Base-by-base conservation (phyloP, 1,284 basidiomycete genomes). In the Marasmius oreades region DNA sequence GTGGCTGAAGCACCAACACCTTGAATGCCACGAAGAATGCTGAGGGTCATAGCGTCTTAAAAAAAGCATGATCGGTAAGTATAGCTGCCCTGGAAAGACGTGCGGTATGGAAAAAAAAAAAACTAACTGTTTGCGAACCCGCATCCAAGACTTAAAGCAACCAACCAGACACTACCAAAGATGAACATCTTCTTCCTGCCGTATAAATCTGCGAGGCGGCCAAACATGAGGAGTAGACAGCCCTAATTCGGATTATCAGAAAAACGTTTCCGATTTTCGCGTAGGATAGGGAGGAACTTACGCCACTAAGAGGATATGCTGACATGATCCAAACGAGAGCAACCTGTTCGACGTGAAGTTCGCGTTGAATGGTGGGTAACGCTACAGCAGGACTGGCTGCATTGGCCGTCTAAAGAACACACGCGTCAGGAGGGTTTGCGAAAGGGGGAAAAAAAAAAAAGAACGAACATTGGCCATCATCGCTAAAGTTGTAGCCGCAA, bases 121-220 rank as follows among this genome's bases (percentile, higher is more conserved):
- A 0, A 70, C 77, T 22, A 23, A 84, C 85, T 66, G 39, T 73
- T 68, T 0, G 78, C 69, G 61, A 88, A 86, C 0, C 76, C 81
- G 63, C 82, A 78, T 1, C 73, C 84, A 0, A 88, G 61, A 0
- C 82, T 78, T 55, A 85, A 78, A 1, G 69, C 71, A 10, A 72
- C 65, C 10, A 82, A 73, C 58, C 73, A 74, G 2, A 71, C 6
- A 36, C 79, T 76, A 0, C 90, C 89, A 11, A 73, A 14, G 1
- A 84, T 52, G 62, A 90, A 92, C 0, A 77, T 73, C 55, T 73
- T 73, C 65, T 87, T 90, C 33, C 86, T 75, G 1, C 90, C 90
- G 62, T 86, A 81, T 2, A 92, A 71, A 68, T 92, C 90, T 4
- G 88, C 87, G 3, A 91, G 66, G 43, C 89, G 74, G 0, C 90